Percentiles rank a stretch among this genome's conserved stretches.
Evolutionary conservation across 2,329 filamentous ascomycete species (phyloP).

Genomic region (Sphaerulina musiva): DNA sequence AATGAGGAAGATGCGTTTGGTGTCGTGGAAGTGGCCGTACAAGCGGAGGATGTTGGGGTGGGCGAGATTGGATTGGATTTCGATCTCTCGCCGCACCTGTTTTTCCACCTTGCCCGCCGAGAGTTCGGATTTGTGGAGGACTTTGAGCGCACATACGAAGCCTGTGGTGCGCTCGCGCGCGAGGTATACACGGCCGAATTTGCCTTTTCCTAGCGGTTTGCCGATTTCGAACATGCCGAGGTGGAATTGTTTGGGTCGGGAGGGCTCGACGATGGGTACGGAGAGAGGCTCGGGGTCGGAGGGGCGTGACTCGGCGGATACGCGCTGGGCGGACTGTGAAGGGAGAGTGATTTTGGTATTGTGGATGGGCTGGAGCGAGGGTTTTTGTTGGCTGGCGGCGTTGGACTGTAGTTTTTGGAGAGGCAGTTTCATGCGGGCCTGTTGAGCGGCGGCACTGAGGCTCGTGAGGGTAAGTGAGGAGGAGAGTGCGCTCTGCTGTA

Average conservation of each 20-base stretch:
- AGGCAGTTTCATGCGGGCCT: slow-evolving; percentile 58
- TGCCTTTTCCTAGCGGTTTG: slow-evolving; percentile 76
- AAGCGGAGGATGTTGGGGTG: slow-evolving; percentile 80
- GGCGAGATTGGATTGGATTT: slow-evolving; percentile 80
- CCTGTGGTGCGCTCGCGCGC: slow-evolving; percentile 70
- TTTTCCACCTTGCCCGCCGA: slow-evolving; percentile 77
- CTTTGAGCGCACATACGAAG: slow-evolving; percentile 81
- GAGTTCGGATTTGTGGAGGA: slow-evolving; percentile 76
- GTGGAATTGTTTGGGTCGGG: slow-evolving; percentile 59
- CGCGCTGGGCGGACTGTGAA: slow-evolving; percentile 55
- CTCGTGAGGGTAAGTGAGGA: slow-evolving; percentile 44
- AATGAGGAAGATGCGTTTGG: slow-evolving; percentile 79
- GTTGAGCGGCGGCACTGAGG: slow-evolving; percentile 43
- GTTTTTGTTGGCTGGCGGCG: slow-evolving; percentile 42
- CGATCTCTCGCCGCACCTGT: slow-evolving; percentile 79
- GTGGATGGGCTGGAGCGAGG: slow-evolving; percentile 40
- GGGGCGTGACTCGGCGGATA: slow-evolving; percentile 30
- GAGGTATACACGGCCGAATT: slow-evolving; percentile 80
- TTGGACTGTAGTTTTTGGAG: slow-evolving; percentile 83
- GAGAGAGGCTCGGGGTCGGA: slow-evolving; percentile 22
- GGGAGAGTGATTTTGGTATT: slow-evolving; percentile 59
- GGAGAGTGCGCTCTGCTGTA: slow-evolving; percentile 41
- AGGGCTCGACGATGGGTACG: slow-evolving; percentile 24
- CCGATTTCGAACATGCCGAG: slow-evolving; percentile 93
- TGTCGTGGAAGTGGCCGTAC: slow-evolving; percentile 84